phyloP scores from a whole-genome alignment of 352 stramenopile genomes.

The Peronospora belbahrii region DNA sequence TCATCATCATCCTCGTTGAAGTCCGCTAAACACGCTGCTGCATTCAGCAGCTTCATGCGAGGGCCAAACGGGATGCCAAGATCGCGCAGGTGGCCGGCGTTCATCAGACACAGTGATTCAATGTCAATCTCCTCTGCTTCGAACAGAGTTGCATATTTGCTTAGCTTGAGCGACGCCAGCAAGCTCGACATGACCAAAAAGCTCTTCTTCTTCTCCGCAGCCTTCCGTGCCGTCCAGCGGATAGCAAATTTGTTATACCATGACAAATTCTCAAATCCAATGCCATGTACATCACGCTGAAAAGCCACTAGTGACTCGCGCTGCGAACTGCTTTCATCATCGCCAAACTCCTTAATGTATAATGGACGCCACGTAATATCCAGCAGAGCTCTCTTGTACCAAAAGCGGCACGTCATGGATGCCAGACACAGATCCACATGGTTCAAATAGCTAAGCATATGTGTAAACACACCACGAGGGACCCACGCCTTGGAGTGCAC shows the following conservation, averaged over 20 bases:
- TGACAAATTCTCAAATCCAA: conserved; percentile 78
- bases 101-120: conserved; percentile 82
- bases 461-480: conserved; percentile 73
- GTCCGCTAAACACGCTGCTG: conserved; percentile 70
- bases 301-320: conserved; percentile 80
- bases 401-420: conserved; percentile 82
- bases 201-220: conserved; percentile 85
- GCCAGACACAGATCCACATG: conserved; percentile 78
- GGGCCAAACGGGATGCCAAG: conserved; percentile 78
- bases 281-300: conserved; percentile 77
- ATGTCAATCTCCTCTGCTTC: conserved; percentile 87
- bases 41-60: conserved; percentile 81
- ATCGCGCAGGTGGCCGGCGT: conserved; percentile 73
- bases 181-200: conserved; percentile 82
- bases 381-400: conserved; percentile 78
- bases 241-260: conserved; percentile 84
- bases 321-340: conserved; percentile 72
- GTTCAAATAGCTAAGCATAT: conserved; percentile 85
- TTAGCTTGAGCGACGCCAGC: conserved; percentile 62
- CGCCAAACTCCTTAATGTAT: conserved; percentile 79
- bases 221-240: conserved; percentile 71
- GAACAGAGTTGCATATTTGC: conserved; percentile 82
- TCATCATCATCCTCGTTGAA: conserved; percentile 80
- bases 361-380: conserved; percentile 81
- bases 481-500: conserved; percentile 85